phyloP scores from a whole-genome alignment of 1,139 yeast species.

The Geotrichum siamense region DNA sequence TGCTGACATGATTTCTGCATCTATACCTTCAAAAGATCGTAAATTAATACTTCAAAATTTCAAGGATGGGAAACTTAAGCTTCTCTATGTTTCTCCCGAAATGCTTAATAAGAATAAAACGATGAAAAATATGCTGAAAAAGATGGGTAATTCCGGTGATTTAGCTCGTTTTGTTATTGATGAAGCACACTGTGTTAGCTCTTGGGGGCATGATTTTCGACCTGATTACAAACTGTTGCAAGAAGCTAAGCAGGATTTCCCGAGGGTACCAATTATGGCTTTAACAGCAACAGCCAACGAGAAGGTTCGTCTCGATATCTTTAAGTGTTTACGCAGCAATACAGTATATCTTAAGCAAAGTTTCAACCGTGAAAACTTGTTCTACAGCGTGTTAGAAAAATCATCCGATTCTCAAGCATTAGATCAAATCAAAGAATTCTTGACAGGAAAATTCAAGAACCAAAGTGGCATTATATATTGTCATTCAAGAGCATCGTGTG shows the following conservation, averaged over 20 bases:
- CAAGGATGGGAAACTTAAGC: slow-evolving; percentile 54
- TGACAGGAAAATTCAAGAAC: slow-evolving; percentile 46
- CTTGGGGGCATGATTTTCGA: slow-evolving; percentile 99
- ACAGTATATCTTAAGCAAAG: slow-evolving; percentile 58
- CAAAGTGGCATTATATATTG: slow-evolving; percentile 90
- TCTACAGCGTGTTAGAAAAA: slow-evolving; percentile 68
- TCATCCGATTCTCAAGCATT: slow-evolving; percentile 43
- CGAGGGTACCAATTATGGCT: slow-evolving; percentile 87
- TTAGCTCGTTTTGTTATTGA: slow-evolving; percentile 89
- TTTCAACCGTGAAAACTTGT: slow-evolving; percentile 82
- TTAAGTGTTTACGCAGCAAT: slow-evolving; percentile 34
- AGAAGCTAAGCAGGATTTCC: slow-evolving; percentile 63
- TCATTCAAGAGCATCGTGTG: slow-evolving; percentile 84
- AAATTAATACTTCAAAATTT: slow-evolving; percentile 56
- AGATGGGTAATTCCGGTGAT: slow-evolving; percentile 46
- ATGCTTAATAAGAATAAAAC: slow-evolving; percentile 76
- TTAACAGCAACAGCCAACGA: slow-evolving; percentile 96
- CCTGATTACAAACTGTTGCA: slow-evolving; percentile 88
- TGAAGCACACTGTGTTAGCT: slow-evolving; percentile 97
- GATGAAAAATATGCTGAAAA: slow-evolving; percentile 54
- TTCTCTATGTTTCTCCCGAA: slow-evolving; percentile 91
- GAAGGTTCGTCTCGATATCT: slow-evolving; percentile 77
- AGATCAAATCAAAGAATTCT: slow-evolving; percentile 52
- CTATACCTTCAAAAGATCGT: slow-evolving; percentile 50
- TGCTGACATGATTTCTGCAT: slow-evolving; percentile 88